A percentile compares a stretch with the other conserved stretches of the same genome.
phyloP scores from a whole-genome alignment of 305 asterid species.

The Solanum hybrid region DNA sequence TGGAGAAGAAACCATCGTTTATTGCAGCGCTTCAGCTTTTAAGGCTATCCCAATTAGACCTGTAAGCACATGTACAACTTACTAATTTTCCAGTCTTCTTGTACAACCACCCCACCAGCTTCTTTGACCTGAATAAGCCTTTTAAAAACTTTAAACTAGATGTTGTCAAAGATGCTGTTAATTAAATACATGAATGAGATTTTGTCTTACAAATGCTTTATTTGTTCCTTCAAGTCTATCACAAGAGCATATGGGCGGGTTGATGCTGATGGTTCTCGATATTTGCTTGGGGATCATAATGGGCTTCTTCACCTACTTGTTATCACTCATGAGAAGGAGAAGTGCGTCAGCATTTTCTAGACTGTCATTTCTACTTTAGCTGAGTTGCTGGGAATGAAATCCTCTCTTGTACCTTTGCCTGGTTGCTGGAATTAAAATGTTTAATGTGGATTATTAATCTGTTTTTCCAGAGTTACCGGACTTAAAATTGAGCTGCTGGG shows the following conservation, averaged over 20 bases:
- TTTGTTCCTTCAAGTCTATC: conserved; percentile 44
- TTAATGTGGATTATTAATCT: conserved; percentile 14
- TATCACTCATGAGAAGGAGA: conserved; percentile 89
- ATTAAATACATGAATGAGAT: background rate
- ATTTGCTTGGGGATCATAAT: conserved; percentile 85
- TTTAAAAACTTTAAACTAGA: background rate
- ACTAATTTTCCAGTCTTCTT: background rate
- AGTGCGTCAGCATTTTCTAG: conserved; percentile 36
- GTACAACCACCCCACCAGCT: background rate
- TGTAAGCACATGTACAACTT: conserved; percentile 34
- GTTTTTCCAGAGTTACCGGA: conserved; percentile 65
- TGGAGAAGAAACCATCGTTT: conserved; percentile 96
- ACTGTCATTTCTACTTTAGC: background rate
- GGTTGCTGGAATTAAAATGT: background rate
- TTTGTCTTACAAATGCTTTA: conserved; percentile 10
- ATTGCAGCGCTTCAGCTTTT: conserved; percentile 85
- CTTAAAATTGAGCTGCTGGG: conserved; percentile 94
- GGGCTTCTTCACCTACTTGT: conserved; percentile 88
- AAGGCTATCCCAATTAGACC: conserved; percentile 92
- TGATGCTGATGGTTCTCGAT: conserved; percentile 94
- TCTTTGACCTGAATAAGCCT: background rate
- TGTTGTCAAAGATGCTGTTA: background rate
- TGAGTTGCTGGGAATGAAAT: background rate
- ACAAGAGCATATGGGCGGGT: conserved; percentile 95
- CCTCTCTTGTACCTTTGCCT: background rate